Conservation (phyloP, 805 yeast genomes). For the Yamadazyma philogaea region DNA sequence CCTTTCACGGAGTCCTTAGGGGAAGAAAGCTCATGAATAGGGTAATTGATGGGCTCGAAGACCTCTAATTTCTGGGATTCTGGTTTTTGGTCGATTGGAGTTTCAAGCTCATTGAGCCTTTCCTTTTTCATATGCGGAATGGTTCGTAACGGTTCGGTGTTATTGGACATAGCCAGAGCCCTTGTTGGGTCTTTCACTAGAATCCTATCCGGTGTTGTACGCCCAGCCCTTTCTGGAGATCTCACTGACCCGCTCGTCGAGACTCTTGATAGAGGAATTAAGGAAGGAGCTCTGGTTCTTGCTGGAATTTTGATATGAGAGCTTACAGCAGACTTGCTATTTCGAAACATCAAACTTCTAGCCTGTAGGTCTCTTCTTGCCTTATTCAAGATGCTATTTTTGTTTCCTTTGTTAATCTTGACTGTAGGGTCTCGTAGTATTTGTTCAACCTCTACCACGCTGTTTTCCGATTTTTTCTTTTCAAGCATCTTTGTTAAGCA, state of each 20-base stretch:
- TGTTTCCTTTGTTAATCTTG: slow-evolving; percentile 13
- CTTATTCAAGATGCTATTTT: slow-evolving; percentile 27
- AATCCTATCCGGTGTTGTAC: too few relatives aligned
- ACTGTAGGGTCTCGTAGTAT: slow-evolving; percentile 30
- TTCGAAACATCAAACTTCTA: slow-evolving; percentile 31
- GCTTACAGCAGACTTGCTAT: neutral
- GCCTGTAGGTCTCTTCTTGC: slow-evolving; percentile 35
- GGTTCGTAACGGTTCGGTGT: too few relatives aligned
- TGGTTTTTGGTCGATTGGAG: too few relatives aligned
- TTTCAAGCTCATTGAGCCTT: too few relatives aligned
- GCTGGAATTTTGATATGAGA: too few relatives aligned
- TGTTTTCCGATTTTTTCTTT: slow-evolving; percentile 39
- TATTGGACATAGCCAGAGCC: too few relatives aligned
- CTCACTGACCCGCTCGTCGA: neutral
- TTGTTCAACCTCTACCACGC: slow-evolving; percentile 32
- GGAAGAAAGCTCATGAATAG: neutral
- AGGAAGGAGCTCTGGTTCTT: neutral
- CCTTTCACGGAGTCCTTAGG: neutral
- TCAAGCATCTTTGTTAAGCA: slow-evolving; percentile 39
- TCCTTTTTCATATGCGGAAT: too few relatives aligned
- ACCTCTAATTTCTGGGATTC: too few relatives aligned
- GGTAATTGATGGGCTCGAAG: too few relatives aligned
- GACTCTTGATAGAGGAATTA: neutral
- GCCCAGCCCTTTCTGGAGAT: neutral
- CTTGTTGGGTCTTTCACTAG: too few relatives aligned